Conservation (phyloP, 2,329 filamentous ascomycete genomes). For the Teratosphaeria nubilosa region DNA sequence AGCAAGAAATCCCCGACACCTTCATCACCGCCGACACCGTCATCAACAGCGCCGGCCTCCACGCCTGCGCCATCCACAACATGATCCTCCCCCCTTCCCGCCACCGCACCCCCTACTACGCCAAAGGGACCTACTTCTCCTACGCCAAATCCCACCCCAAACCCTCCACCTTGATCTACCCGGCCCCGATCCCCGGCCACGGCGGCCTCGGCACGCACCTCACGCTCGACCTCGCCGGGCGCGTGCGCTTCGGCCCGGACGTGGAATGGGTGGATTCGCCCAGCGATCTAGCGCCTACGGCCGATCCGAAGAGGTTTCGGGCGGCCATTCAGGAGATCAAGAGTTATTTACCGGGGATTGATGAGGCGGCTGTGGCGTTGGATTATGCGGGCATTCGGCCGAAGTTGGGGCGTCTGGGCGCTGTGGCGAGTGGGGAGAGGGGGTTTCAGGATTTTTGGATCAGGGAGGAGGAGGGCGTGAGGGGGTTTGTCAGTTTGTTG, state of each 20-base stretch:
- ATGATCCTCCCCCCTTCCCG: constrained; percentile 55
- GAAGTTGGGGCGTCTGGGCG: constrained; percentile 59
- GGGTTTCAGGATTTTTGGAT: constrained; percentile 82
- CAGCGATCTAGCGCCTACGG: constrained; percentile 50
- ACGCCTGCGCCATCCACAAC: constrained; percentile 68
- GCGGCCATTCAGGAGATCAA: constrained; percentile 65
- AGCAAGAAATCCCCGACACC: constrained; percentile 25
- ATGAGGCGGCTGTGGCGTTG: constrained; percentile 54
- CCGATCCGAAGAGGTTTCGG: constrained; percentile 52
- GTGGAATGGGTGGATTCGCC: constrained; percentile 80
- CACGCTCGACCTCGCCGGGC: constrained; percentile 76
- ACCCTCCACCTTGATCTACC: constrained; percentile 72
- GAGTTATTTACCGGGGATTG: constrained; percentile 66
- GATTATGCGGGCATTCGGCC: constrained; percentile 91
- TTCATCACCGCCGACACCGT: constrained; percentile 64
- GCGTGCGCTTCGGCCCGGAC: constrained; percentile 86
- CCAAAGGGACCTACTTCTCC: constrained; percentile 92
- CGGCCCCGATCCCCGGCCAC: constrained; percentile 69
- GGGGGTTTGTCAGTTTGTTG: constrained; percentile 79
- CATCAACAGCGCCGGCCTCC: constrained; percentile 78
- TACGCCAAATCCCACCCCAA: constrained; percentile 58
- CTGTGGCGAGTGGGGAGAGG: constrained; percentile 45
- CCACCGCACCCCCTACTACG: constrained; percentile 60
- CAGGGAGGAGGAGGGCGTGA: constrained; percentile 61
- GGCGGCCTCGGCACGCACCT: constrained; percentile 87